phyloP scores from a whole-genome alignment of 768 basidiomycete genomes.

The Dendrothele bispora region DNA sequence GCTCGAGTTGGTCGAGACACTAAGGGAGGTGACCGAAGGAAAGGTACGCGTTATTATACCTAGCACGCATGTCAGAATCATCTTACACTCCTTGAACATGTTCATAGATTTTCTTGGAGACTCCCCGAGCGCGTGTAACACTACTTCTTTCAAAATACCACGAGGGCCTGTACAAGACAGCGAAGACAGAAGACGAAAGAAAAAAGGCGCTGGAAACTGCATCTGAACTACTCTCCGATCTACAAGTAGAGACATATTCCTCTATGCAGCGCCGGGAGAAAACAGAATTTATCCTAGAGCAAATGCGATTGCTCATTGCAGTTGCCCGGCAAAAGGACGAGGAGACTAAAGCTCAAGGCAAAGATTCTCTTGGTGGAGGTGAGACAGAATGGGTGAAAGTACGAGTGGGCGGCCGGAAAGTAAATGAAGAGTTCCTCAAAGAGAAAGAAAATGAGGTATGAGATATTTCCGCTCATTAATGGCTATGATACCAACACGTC shows the following conservation, averaged over 20 bases:
- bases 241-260: conserved; percentile 98
- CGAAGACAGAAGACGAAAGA: conserved; percentile 41
- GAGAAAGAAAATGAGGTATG: conserved; percentile 84
- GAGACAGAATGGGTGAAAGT: conserved; percentile 94
- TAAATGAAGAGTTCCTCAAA: conserved; percentile 91
- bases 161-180: conserved; percentile 60
- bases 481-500: conserved; percentile 6
- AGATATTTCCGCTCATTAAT: not conserved
- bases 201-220: conserved; percentile 77
- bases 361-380: conserved; percentile 64
- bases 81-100: not conserved
- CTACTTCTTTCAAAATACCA: conserved; percentile 83
- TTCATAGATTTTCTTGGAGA: conserved; percentile 90
- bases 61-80: not conserved
- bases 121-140: conserved; percentile 92
- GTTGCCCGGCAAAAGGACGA: conserved; percentile 76
- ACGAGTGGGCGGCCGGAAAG: conserved; percentile 86
- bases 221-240: conserved; percentile 88
- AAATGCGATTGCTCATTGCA: conserved; percentile 87
- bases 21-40: conserved; percentile 92
- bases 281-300: conserved; percentile 96
- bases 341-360: conserved; percentile 49
- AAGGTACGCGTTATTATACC: conserved; percentile 60
- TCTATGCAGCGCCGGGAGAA: conserved; percentile 98
- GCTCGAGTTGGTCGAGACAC: conserved; percentile 86